Evolutionary conservation across 257 asterid genomes (phyloP), one percentile per base, ranked within the genome.

Genomic region (Nicotiana obtusifolia): DNA sequence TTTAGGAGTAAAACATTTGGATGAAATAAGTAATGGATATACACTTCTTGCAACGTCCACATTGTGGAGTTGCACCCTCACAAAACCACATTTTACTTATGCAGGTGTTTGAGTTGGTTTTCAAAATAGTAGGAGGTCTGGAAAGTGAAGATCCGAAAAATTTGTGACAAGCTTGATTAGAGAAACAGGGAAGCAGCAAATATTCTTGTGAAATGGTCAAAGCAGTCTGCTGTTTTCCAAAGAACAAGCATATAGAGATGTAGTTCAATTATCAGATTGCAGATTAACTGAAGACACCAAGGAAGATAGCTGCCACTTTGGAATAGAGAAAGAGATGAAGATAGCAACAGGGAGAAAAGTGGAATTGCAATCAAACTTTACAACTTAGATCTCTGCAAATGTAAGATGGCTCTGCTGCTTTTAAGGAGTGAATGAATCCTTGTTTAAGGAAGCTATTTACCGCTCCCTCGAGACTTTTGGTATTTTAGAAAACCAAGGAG

Each of bases 401-500:
- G 3, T 26, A 73, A 52, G 78, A 73, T 14, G 61, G 37, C 60
- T 22, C 37, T 73, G 24, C 22, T 73, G 78, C 2, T 47, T 73
- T 44, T 2, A 41, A 41, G 59, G 78, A 69, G 78, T 69, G 57
- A 41, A 41, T 69, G 59, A 69, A 64, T 64, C 69, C n/a, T 64
- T 19, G 3, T 26, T 26, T 14, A 17, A 24, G 13, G 78, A 69
- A 69, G 77, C 13, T 20, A 11, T 20, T 20, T 41, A 41, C 49
- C 13, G 49, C 49, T 41, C 49, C 44, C 44, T 9, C 3, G 13
- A 41, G 0, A 41, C 47, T 41, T 41, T 41, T 41, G 49, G 49
- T 41, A 41, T 2, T 0, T 41, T 41, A 41, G 49, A 41, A 96
- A 87, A 92, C 99, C 79, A 93, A 89, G 83, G 99, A 96, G 84